Evolutionary conservation across 2,329 filamentous ascomycete species (phyloP).

Genomic region (Macroventuria anomochaeta): DNA sequence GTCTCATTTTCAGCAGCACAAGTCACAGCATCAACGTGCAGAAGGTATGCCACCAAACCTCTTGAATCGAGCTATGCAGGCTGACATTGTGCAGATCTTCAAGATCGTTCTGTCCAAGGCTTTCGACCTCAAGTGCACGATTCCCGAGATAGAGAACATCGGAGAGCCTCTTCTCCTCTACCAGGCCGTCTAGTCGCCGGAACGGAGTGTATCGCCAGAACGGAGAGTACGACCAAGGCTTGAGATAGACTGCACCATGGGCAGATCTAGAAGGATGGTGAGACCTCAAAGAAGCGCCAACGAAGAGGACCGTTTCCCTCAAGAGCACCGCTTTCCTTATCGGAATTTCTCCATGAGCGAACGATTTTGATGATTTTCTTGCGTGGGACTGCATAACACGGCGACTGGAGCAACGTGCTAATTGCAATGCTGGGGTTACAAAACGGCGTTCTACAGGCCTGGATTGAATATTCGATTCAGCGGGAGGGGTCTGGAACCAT

Average conservation of each 20-base stretch:
- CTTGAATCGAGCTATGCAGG: background rate
- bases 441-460: constrained; percentile 41
- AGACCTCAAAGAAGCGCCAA: background rate
- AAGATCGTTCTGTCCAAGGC: constrained; percentile 99
- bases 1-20: constrained; percentile 97
- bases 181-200: constrained; percentile 52
- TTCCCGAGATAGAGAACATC: constrained; percentile 97
- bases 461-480: constrained; percentile 19
- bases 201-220: constrained; percentile 23
- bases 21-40: constrained; percentile 99
- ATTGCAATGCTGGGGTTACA: constrained; percentile 29
- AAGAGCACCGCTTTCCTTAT: constrained; percentile 25
- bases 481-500: constrained; percentile 10
- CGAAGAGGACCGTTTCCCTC: background rate
- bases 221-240: constrained; percentile 25
- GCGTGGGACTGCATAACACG: constrained; percentile 45
- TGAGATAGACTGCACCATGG: background rate
- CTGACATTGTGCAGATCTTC: constrained; percentile 76
- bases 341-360: constrained; percentile 45
- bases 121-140: constrained; percentile 98
- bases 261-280: background rate
- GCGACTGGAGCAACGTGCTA: constrained; percentile 47
- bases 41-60: constrained; percentile 70
- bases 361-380: constrained; percentile 47
- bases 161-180: constrained; percentile 95